Evolutionary conservation across 345 rosid species (phyloP).

Genomic region (Hibiscus syriacus): DNA sequence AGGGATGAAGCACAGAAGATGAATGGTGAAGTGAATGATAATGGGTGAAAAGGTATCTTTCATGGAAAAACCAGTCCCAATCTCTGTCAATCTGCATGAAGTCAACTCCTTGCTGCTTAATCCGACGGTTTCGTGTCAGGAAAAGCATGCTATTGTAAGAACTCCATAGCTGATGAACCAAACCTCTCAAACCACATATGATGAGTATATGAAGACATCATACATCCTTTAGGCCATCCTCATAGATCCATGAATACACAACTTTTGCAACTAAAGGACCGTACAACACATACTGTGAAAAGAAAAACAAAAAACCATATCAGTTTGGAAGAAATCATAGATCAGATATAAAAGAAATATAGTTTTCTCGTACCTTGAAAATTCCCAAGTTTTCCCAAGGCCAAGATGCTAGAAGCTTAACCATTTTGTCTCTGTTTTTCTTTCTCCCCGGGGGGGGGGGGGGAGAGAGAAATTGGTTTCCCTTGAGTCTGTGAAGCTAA

Average conservation of each 20-base stretch:
- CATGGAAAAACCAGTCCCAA: slow-evolving; percentile 90
- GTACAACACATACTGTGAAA: slow-evolving; percentile 57
- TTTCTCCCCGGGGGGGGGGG: too few relatives aligned
- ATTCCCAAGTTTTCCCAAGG: slow-evolving; percentile 78
- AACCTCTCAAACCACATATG: slow-evolving; percentile 31
- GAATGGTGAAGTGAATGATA: slow-evolving; percentile 84
- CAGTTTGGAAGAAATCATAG: not conserved
- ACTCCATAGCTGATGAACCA: slow-evolving; percentile 28
- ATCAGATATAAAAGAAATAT: not conserved
- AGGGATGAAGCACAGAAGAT: slow-evolving; percentile 63
- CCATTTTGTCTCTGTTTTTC: slow-evolving; percentile 28
- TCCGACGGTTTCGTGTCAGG: slow-evolving; percentile 40
- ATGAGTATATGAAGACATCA: slow-evolving; percentile 62
- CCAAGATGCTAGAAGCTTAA: slow-evolving; percentile 54
- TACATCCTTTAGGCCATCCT: slow-evolving; percentile 34
- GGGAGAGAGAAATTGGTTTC: too few relatives aligned
- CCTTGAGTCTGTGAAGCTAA: too few relatives aligned
- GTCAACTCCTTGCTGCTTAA: slow-evolving; percentile 60
- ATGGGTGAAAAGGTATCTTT: slow-evolving; percentile 40
- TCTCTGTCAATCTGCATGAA: slow-evolving; percentile 90
- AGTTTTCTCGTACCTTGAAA: slow-evolving; percentile 56
- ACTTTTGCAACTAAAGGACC: slow-evolving; percentile 76
- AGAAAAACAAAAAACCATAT: not conserved
- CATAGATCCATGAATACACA: slow-evolving; percentile 36
- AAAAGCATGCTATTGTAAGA: slow-evolving; percentile 54